Evolutionary conservation across 1,284 basidiomycete species (phyloP), one percentile per base, ranked within the genome.

Genomic region (Chiua sp.): DNA sequence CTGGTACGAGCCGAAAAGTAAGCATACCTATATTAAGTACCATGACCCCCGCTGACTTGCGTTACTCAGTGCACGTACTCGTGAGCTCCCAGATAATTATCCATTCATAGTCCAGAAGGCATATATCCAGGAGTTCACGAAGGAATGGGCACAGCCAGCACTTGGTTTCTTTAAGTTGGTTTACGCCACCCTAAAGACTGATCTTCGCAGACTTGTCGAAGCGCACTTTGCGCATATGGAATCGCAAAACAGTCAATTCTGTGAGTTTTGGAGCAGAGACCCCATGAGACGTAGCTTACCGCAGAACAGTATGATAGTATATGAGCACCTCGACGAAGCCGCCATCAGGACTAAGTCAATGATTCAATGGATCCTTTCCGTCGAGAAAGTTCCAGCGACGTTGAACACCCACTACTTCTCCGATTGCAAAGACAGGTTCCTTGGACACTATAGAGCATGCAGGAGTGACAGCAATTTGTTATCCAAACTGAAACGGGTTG

Each of bases 1-100:
- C 68, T 83, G 59, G 57, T 77, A 4, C 72, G 74, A 4, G 83
- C 83, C 0, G 68, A 77, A 13, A 71, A 75, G 87, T 87, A 26
- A 26, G 26, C 26, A 26, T 26, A 16, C 7, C 13, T 32, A 28
- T 46, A 39, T 15, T 18, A 13, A 20, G 4, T 7, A 39, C 37
- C 7, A 39, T 39, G 37, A 7, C 6, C 7, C 18, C 11, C 6
- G 20, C 8, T 39, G 18, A 18, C 23, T 18, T 4, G 26, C 28
- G 8, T 5, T 26, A 26, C 26, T 26, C 26, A 90, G 88, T 26
- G 82, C 87, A 0, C 80, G 83, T 4, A 87, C 87, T 2, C 83
- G 88, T 4, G 87, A 90, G 67, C 76, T 91, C 0, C 87, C 88
- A 0, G 84, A 82, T 10, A 82, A 82, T 62, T 83, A 81, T 60